Evolutionary conservation across 2,329 filamentous ascomycete genomes (phyloP), one percentile per base, ranked within the genome.

Genomic region (Colletotrichum endophyticum): DNA sequence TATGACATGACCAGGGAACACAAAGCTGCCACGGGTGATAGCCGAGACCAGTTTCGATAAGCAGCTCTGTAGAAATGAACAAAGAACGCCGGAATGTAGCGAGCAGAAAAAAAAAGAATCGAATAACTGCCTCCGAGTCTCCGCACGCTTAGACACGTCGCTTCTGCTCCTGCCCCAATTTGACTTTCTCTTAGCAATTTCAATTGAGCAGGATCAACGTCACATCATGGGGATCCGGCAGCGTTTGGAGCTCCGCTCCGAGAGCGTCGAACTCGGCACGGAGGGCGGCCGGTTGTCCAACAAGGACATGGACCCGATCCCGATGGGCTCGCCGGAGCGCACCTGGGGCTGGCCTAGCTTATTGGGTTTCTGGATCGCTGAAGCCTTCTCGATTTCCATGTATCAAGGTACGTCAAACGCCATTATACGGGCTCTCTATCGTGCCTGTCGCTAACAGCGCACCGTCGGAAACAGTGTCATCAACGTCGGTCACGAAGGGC

Each of bases 231-330:
- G 66, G 12, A 53, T 73, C 27, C 62, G 70, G 25, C 61, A 72
- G 56, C 74, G 70, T 22, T 30, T 64, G 39, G 64, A 63, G 66
- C 74, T 76, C 71, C 71, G 74, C 66, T 69, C 64, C 61, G 74
- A 64, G 34, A 64, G 70, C 28, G 70, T 53, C 44, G 66, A 32
- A 27, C 74, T 73, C 74, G 74, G 63, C 57, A 73, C 59, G 39
- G 71, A 73, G 71, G 71, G 74, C 15, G 39, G 32, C 71, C 70
- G 70, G 70, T 28, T 69, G 3, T 78, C 78, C 15, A 78, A 78
- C 67, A 77, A 75, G 36, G 78, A 78, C 66, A 74, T 78, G 78
- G 78, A 78, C n/a, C 78, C 78, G 2, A 75, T 78, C 32, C 78
- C 78, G 53, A 73, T 78, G 72, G 69, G 76, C 15, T 72, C 72